Evolutionary conservation across 371 early-diverging fungal genomes (phyloP).

Genomic region (Coemansia sp.): DNA sequence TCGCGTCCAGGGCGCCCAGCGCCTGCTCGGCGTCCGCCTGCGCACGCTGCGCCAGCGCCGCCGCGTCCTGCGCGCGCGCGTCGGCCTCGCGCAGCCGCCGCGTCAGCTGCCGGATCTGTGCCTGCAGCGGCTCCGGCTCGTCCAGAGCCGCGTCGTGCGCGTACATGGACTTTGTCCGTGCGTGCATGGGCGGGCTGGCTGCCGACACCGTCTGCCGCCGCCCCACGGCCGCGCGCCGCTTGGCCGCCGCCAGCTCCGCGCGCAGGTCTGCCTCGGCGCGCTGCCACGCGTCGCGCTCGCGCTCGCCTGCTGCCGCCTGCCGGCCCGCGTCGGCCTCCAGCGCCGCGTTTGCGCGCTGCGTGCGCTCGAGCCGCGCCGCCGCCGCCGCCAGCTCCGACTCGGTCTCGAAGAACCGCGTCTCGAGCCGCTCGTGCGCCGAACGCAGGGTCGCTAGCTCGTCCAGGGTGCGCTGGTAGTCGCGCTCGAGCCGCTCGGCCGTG

Average conservation of each 20-base stretch:
- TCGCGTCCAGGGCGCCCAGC: slow-evolving; percentile 12
- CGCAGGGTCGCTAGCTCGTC: slow-evolving; percentile 52
- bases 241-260: slow-evolving; percentile 35
- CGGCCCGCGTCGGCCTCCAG: slow-evolving; percentile 42
- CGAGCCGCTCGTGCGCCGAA: slow-evolving; percentile 51
- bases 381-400: slow-evolving; percentile 47
- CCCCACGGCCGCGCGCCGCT: slow-evolving; percentile 29
- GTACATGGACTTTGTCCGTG: slow-evolving; percentile 47
- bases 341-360: slow-evolving; percentile 44
- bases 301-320: slow-evolving; percentile 43
- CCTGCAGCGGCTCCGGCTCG: slow-evolving; percentile 2
- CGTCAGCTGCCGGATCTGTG: slow-evolving; percentile 40
- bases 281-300: slow-evolving; percentile 50
- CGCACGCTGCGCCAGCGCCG: slow-evolving; percentile 48
- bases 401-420: slow-evolving; percentile 51
- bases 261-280: slow-evolving; percentile 51
- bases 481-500: slow-evolving; percentile 22
- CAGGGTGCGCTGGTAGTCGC: slow-evolving; percentile 47
- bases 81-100: slow-evolving; percentile 46
- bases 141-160: slow-evolving; percentile 35
- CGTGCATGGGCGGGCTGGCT: slow-evolving; percentile 13
- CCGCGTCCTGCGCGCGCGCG: slow-evolving; percentile 50
- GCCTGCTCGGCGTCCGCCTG: slow-evolving; percentile 31
- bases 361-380: slow-evolving; percentile 44
- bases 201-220: slow-evolving; percentile 44